Evolutionary conservation across 192 early-diverging fungal genomes (phyloP), one percentile per base, ranked within the genome.

Genomic region (Gamsiella multidivaricata): DNA sequence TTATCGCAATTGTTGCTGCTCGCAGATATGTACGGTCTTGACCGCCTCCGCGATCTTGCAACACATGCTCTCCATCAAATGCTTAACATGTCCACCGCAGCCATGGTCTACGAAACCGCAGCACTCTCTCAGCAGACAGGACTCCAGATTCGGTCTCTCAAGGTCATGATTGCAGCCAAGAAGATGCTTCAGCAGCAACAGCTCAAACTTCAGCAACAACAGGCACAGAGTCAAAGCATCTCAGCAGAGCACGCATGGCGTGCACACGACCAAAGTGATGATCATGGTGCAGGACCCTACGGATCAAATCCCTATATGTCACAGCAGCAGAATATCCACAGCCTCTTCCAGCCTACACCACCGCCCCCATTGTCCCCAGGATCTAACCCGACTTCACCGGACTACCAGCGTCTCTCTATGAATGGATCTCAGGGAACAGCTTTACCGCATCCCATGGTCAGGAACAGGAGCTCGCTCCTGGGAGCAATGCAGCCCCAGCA

Each of bases 81-180:
- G 79, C 83, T 89, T 10, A 85, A 80, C 57, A 88, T 83, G 53
- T 65, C 80, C 0, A 90, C 86, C 2, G 91, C 91, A 18, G 88
- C 89, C 4, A 59, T 92, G 61, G 84, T 91, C 25, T 91, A 85
- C 47, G 90, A 91, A 59, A 88, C 90, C 0, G 89, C 88, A 9
- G 84, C 87, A 25, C 80, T 87, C 1, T 89, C 88, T 2, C 85
- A 88, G 17, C 86, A 88, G 53, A 82, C 84, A 26, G 85, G 88
- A 11, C 82, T 92, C 45, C 91, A 92, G 60, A 83, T 87, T 32
- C 70, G 85, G 22, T 82, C 85, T 5, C 47, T 87, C 8, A 83
- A 85, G 50, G 85, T 85, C 3, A 82, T 87, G 78, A 82, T 87
- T 61, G 78, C 80, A n/a, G 83, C 84, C 20, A 84, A 83, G 49